Conservation (phyloP, 2,329 filamentous ascomycete genomes). For the Talaromyces atroroseus region DNA sequence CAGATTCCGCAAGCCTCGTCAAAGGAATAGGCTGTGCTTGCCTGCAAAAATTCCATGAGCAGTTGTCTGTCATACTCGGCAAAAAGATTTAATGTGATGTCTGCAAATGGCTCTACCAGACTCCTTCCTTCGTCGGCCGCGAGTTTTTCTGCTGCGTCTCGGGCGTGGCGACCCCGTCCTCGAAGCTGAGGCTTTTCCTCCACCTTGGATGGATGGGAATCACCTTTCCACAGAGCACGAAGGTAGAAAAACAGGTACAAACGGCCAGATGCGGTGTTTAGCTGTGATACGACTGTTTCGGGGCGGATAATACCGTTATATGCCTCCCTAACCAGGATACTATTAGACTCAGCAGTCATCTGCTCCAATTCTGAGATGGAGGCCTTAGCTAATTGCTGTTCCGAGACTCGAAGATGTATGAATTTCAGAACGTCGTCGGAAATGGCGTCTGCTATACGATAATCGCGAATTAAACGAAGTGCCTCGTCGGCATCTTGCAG, state of each 20-base stretch:
- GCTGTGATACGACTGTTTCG: conserved; percentile 69
- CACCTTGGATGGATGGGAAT: conserved; percentile 47
- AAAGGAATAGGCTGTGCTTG: conserved; percentile 81
- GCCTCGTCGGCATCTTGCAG: conserved; percentile 88
- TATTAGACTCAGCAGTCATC: conserved; percentile 75
- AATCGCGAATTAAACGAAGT: conserved; percentile 78
- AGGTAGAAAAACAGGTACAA: conserved; percentile 91
- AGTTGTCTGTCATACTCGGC: conserved; percentile 73
- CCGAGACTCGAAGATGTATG: conserved; percentile 76
- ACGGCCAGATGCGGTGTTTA: conserved; percentile 61
- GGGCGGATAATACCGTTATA: conserved; percentile 80
- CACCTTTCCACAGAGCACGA: conserved; percentile 74
- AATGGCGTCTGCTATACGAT: conserved; percentile 83
- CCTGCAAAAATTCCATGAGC: conserved; percentile 80
- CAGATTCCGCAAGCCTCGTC: conserved; percentile 68
- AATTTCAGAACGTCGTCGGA: conserved; percentile 86
- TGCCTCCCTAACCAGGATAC: conserved; percentile 82
- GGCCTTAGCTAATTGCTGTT: conserved; percentile 62
- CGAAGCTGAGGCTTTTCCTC: conserved; percentile 28
- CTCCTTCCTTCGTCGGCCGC: conserved; percentile 55
- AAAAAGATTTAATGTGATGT: conserved; percentile 80
- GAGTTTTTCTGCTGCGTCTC: conserved; percentile 42
- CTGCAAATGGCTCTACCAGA: conserved; percentile 79
- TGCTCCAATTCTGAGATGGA: conserved; percentile 67
- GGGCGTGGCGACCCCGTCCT: conserved; percentile 32